Conservation (phyloP, 106 monocot genomes). For the Amphibolis antarctica region DNA sequence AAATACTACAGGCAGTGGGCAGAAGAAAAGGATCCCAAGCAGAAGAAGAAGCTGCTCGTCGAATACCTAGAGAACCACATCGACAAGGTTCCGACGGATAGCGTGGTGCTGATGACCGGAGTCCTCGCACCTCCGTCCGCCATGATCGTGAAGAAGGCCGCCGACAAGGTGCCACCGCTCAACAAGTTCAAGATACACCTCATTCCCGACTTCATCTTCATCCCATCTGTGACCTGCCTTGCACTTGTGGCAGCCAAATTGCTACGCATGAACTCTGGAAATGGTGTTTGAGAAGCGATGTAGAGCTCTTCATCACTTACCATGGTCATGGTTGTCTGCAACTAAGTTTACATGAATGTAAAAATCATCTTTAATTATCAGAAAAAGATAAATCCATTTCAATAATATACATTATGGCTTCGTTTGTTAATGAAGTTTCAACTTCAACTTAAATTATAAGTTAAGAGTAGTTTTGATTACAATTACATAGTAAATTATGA, state of each 20-base stretch:
- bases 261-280: background rate
- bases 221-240: constrained; percentile 1
- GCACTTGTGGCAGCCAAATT: constrained; percentile 1
- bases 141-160: constrained; percentile 44
- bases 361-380: too few relatives aligned
- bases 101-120: constrained; percentile 30
- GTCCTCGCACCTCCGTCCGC: constrained; percentile 45
- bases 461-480: too few relatives aligned
- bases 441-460: too few relatives aligned
- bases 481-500: too few relatives aligned
- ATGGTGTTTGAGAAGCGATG: background rate
- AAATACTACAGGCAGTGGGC: background rate
- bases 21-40: background rate
- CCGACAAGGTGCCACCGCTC: constrained; percentile 5
- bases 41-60: constrained; percentile 10
- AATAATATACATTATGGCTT: too few relatives aligned
- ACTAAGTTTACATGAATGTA: too few relatives aligned
- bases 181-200: constrained; percentile 5
- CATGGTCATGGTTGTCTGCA: too few relatives aligned
- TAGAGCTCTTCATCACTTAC: too few relatives aligned
- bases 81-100: background rate
- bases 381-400: too few relatives aligned
- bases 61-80: constrained; percentile 11
- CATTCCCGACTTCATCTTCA: constrained; percentile 8
- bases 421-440: too few relatives aligned